These are phyloP conservation scores for Chaetothyriales sp. DNA, from an alignment of 2,329 filamentous ascomycete species.

Conservation along the genomic window DNA sequence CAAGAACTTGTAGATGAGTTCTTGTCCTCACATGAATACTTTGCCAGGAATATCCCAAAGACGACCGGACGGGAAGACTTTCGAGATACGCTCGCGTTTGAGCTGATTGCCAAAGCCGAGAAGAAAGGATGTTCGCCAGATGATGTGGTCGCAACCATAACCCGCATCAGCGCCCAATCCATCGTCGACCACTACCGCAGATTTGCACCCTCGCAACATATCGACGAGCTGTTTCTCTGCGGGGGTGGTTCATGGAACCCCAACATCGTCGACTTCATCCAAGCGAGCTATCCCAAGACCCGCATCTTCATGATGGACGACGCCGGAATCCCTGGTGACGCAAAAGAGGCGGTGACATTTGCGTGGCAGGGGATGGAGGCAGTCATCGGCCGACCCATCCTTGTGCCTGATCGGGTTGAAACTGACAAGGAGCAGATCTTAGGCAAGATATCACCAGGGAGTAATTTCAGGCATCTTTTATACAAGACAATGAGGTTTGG, in stretches of 20 bases:
- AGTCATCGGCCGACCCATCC: conserved; percentile 39
- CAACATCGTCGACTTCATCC: conserved; percentile 41
- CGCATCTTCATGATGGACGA: conserved; percentile 42
- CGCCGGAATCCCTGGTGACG: conserved; percentile 40
- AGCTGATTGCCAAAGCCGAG: conserved; percentile 35
- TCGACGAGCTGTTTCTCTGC: conserved; percentile 47
- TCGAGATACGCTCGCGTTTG: conserved; percentile 39
- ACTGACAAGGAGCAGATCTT: conserved; percentile 37
- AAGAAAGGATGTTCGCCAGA: conserved; percentile 32
- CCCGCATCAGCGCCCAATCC: conserved; percentile 43
- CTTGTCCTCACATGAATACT: conserved; percentile 34
- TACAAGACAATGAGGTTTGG: conserved; percentile 39
- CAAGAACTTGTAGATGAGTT: conserved; percentile 39
- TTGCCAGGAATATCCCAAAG: conserved; percentile 37
- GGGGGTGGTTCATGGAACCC: conserved; percentile 44
- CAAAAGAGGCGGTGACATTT: conserved; percentile 46
- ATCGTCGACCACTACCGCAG: conserved; percentile 38
- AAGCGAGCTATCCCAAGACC: conserved; percentile 33
- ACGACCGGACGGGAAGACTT: conserved; percentile 47
- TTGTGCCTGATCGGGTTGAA: conserved; percentile 40
- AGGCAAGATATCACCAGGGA: conserved; percentile 40
- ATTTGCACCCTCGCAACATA: conserved; percentile 30
- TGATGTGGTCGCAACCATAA: conserved; percentile 44
- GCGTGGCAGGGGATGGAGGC: conserved; percentile 48
- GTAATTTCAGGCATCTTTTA: conserved; percentile 41